Evolutionary conservation across 164 flowering plant genomes (phyloP).

Genomic region (Kingdonia uniflora): DNA sequence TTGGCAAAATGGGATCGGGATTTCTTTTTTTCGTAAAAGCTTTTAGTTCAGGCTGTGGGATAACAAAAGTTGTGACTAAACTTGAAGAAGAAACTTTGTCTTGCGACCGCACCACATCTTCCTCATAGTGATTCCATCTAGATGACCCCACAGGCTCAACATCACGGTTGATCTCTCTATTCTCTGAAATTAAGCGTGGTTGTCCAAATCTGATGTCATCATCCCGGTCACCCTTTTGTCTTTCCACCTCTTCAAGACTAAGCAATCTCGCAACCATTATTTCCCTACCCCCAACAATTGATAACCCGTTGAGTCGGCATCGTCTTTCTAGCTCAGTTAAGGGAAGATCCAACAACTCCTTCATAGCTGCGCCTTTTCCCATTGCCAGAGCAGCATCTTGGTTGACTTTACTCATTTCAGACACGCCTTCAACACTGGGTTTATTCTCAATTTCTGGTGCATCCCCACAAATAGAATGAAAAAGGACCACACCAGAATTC

Average conservation of each 20-base stretch:
- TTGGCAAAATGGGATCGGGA: slow-evolving; percentile 53
- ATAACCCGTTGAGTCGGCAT: slow-evolving; percentile 93
- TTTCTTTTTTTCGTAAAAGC: slow-evolving; percentile 51
- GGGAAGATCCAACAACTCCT: slow-evolving; percentile 74
- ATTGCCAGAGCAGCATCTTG: slow-evolving; percentile 92
- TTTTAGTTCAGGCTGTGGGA: slow-evolving; percentile 55
- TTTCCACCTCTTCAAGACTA: slow-evolving; percentile 94
- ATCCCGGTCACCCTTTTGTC: slow-evolving; percentile 58
- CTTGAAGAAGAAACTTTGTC: slow-evolving; percentile 20
- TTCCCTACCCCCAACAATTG: slow-evolving; percentile 95
- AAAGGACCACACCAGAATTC: slow-evolving; percentile 73
- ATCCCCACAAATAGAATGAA: slow-evolving; percentile 92
- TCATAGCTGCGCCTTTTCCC: slow-evolving; percentile 88
- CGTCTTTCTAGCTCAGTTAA: slow-evolving; percentile 90
- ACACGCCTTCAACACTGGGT: slow-evolving; percentile 29
- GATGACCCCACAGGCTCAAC: slow-evolving; percentile 33
- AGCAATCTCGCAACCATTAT: slow-evolving; percentile 95
- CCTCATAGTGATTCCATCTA: slow-evolving; percentile 47
- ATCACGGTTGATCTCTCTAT: slow-evolving; percentile 29
- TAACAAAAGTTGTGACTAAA: slow-evolving; percentile 26
- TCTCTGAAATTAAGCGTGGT: slow-evolving; percentile 36
- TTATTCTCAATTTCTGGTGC: slow-evolving; percentile 72
- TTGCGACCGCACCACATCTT: slow-evolving; percentile 30
- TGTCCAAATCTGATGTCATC: slow-evolving; percentile 58
- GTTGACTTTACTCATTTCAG: slow-evolving; percentile 40